Conservation (phyloP, 257 asterid species). For the Capsicum rhomboideum region DNA sequence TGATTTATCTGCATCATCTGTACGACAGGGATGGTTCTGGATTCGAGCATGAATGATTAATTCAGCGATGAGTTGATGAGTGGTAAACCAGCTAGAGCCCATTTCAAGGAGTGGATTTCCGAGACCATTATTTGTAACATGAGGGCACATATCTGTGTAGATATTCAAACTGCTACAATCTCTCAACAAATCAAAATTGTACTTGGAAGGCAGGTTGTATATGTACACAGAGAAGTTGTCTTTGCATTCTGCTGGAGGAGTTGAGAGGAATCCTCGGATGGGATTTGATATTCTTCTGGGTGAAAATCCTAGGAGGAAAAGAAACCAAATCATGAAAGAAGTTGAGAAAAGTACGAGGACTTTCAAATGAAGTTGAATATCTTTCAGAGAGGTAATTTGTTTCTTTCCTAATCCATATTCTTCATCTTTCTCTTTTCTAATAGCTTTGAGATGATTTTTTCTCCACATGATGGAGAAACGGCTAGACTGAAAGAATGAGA, state of each 20-base stretch:
- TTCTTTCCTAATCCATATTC: neutral
- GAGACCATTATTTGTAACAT: neutral
- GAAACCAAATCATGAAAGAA: neutral
- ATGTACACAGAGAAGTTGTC: neutral
- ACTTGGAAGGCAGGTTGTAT: neutral
- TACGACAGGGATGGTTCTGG: neutral
- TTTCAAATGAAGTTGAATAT: neutral
- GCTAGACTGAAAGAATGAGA: too few relatives aligned
- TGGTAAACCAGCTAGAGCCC: neutral
- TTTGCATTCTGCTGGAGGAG: neutral
- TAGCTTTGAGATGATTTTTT: neutral
- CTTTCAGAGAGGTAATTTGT: neutral
- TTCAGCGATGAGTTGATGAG: conserved; percentile 3
- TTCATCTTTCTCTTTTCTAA: neutral
- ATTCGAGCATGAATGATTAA: neutral
- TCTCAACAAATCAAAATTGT: neutral
- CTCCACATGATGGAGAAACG: neutral
- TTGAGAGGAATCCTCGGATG: neutral
- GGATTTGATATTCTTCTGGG: neutral
- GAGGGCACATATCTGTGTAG: conserved; percentile 4
- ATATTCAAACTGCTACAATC: neutral
- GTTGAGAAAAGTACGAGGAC: neutral
- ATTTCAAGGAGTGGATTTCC: neutral
- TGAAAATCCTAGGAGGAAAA: neutral
- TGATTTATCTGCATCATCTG: neutral